phyloP scores from a whole-genome alignment of 2,329 filamentous ascomycete genomes.

The Penicillium sp. region DNA sequence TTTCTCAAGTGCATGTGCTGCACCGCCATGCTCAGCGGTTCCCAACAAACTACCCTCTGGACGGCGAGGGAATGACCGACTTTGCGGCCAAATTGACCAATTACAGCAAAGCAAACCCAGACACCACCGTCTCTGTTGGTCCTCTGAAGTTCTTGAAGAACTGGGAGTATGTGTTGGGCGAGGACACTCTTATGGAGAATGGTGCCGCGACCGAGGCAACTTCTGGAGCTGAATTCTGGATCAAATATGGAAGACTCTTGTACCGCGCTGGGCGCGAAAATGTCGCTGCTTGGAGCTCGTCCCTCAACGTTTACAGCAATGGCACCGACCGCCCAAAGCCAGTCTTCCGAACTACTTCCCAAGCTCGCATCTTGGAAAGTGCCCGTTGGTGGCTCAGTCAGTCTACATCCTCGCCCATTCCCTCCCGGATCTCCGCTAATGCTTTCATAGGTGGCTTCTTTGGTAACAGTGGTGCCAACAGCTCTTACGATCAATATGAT shows the following conservation, averaged over 20 bases:
- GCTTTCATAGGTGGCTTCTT: constrained; percentile 20
- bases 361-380: constrained; percentile 57
- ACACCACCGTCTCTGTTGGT: constrained; percentile 42
- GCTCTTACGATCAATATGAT: constrained; percentile 35
- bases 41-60: constrained; percentile 48
- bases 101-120: constrained; percentile 42
- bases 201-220: constrained; percentile 55
- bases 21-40: constrained; percentile 59
- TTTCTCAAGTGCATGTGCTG: constrained; percentile 56
- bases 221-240: constrained; percentile 56
- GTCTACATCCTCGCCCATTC: background rate
- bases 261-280: constrained; percentile 50
- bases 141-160: constrained; percentile 56
- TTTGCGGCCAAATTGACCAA: constrained; percentile 54
- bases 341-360: constrained; percentile 56
- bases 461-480: constrained; percentile 28
- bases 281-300: constrained; percentile 52
- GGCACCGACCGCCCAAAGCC: constrained; percentile 52
- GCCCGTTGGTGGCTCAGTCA: constrained; percentile 45
- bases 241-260: constrained; percentile 55
- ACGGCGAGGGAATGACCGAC: constrained; percentile 51
- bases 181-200: constrained; percentile 49
- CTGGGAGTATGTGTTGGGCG: constrained; percentile 51
- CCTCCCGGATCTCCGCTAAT: background rate
- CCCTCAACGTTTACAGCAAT: constrained; percentile 43